These are phyloP conservation scores for Fusarium agapanthi DNA, from an alignment of 2,329 filamentous ascomycete genomes.

Conservation along the genomic window DNA sequence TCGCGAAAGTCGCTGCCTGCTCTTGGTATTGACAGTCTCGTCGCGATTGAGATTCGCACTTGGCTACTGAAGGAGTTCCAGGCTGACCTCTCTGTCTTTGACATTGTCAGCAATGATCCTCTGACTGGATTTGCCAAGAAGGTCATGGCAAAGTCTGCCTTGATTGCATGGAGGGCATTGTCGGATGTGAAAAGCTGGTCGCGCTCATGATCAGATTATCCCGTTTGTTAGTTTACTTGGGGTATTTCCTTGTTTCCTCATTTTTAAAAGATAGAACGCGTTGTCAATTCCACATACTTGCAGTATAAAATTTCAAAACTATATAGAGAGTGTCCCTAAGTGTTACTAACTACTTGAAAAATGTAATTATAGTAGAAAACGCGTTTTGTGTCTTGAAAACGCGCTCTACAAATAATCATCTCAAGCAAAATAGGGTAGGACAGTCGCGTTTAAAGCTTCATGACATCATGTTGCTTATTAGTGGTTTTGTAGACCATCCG, in stretches of 20 bases:
- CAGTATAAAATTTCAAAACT: accelerated
- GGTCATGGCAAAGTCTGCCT: background rate
- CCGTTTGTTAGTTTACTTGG: accelerated
- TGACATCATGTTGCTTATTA: background rate
- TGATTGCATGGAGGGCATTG: background rate
- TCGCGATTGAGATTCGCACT: background rate
- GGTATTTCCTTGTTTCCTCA: background rate
- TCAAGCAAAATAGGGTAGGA: background rate
- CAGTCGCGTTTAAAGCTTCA: background rate
- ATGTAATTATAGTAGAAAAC: background rate
- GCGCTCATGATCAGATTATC: accelerated
- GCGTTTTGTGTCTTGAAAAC: background rate
- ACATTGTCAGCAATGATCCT: background rate
- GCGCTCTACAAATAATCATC: background rate
- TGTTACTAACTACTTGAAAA: accelerated
- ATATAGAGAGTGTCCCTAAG: accelerated
- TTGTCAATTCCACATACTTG: background rate
- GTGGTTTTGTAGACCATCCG: background rate
- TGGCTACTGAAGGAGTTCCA: background rate
- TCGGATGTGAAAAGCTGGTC: accelerated
- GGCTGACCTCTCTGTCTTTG: background rate
- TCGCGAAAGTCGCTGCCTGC: background rate
- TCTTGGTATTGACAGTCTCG: background rate
- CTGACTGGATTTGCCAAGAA: background rate
- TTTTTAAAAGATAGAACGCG: background rate